Base-by-base conservation (phyloP, 1,284 basidiomycete genomes). In the Ustilago xerochloae region DNA sequence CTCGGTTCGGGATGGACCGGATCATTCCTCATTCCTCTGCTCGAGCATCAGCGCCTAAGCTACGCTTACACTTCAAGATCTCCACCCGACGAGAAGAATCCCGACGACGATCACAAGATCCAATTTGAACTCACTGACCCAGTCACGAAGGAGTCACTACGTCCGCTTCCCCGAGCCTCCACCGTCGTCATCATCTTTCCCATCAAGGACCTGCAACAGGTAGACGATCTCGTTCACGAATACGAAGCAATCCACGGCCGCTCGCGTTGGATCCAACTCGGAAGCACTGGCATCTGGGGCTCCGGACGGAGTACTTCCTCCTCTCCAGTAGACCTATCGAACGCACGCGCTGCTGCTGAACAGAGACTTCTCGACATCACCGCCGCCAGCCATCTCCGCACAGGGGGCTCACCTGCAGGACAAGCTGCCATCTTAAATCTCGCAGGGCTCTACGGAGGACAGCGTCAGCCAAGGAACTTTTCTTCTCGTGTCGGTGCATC, bases 1-100 rank as follows among this genome's bases (percentile, higher is more conserved):
- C 87, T 91, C 24, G 90, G 90, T 43, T 88, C 89, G n/a, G 90
- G 90, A 36, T 91, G 90, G 90, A 89, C 89, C 1, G 89, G 87
- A 1, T 87, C 86, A 12, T 91, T 91, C 83, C 86, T 91, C 46
- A 86, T 89, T 39, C 88, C 89, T 0, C 88, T 89, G 16, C 88
- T 89, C 78, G 8, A 29, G 18, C 15, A 68, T 0, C 24, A 66
- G 0, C 32, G 66, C 10, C 56, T 82, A 35, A 49, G 63, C 35
- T 55, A 83, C 16, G 70, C 90, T 61, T 85, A 86, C 0, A 88
- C 87, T 75, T 88, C 88, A 2, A 86, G 88, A 3, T 90, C 90
- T 0, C 62, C 66, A n/a, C 72, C 72, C 12, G 54, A 69, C 39
- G 55, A 58, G n/a, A 63, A 75, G 26, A 22, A 65, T 13, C 88